Conservation (phyloP, 1,284 basidiomycete genomes). For the Leccinum pachyderme region DNA sequence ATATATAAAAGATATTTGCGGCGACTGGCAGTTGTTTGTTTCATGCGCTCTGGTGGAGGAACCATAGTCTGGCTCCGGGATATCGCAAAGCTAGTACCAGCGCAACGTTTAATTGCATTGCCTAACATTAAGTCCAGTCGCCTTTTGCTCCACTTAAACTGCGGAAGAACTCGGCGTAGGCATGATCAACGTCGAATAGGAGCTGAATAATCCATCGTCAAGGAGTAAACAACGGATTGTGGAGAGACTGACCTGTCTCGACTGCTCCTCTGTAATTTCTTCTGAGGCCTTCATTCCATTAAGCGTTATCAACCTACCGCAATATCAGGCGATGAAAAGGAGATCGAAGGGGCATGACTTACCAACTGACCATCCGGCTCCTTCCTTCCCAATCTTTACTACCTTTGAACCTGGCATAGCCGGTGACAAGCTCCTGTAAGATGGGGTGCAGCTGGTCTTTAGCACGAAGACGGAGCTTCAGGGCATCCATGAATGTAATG, state of each 20-base stretch:
- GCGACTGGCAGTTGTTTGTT: neutral
- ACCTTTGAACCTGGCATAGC: conserved; percentile 89
- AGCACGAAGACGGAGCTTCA: conserved; percentile 88
- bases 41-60: neutral
- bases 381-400: conserved; percentile 94
- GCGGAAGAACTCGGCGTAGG: conserved; percentile 94
- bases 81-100: neutral
- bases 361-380: conserved; percentile 93
- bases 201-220: conserved; percentile 49
- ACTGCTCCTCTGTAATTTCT: conserved; percentile 94
- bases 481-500: conserved; percentile 98
- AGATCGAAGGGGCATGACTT: conserved; percentile 22
- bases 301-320: conserved; percentile 84
- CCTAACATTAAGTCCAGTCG: conserved; percentile 24
- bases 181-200: conserved; percentile 95
- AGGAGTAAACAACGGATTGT: neutral
- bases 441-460: conserved; percentile 98
- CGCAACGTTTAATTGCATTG: neutral
- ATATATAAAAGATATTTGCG: neutral
- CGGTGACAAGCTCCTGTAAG: conserved; percentile 90
- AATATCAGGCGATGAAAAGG: neutral
- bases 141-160: conserved; percentile 58
- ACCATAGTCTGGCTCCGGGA: neutral
- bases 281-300: conserved; percentile 98
- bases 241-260: conserved; percentile 68